phyloP scores from a whole-genome alignment of 176 grass and related monocot species.

The Aegilops umbellulata region DNA sequence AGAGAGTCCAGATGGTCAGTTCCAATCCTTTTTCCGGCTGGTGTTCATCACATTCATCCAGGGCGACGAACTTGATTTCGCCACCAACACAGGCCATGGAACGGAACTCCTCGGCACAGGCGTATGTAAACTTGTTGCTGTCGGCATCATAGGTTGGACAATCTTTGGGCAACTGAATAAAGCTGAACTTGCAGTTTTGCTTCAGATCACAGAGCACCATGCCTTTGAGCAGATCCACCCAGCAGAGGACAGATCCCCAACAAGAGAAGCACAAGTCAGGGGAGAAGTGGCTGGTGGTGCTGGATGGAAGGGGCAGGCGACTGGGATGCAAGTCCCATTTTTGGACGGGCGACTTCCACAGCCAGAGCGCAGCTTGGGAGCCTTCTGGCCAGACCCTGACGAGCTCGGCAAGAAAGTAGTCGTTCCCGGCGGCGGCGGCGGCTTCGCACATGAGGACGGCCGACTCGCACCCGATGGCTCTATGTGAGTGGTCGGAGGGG shows the following conservation, averaged over 20 bases:
- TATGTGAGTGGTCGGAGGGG: not conserved
- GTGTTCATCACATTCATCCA: not conserved
- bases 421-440: not conserved
- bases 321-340: not conserved
- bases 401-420: conserved; percentile 11
- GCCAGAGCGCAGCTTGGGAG: not conserved
- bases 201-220: no score
- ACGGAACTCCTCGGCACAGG: not conserved
- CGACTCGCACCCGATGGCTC: not conserved
- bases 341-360: not conserved
- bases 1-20: conserved; percentile 7
- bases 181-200: no score
- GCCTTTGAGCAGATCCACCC: not conserved
- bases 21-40: not conserved
- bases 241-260: not conserved
- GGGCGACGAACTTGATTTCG: not conserved
- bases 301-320: not conserved
- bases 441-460: not conserved
- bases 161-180: not conserved
- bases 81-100: not conserved
- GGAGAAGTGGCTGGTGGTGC: not conserved
- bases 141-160: not conserved
- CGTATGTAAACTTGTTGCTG: not conserved
- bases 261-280: not conserved
- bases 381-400: not conserved